Conservation (phyloP, 1,284 basidiomycete genomes). For the Puccinia horiana region DNA sequence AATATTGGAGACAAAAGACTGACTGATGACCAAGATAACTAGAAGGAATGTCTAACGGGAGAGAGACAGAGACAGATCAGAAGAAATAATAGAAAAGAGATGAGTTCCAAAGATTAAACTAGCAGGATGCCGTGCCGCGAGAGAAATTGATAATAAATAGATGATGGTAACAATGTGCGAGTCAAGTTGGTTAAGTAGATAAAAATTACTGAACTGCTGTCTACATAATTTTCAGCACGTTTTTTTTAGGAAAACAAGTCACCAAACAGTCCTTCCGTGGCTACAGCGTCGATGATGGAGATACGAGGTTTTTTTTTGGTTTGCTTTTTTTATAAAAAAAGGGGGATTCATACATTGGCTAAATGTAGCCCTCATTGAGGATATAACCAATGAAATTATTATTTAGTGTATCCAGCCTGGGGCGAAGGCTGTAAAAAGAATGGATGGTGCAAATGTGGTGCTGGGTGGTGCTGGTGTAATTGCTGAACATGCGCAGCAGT, state of each 20-base stretch:
- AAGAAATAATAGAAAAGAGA: background rate
- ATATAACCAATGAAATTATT: background rate
- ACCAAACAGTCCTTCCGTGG: background rate
- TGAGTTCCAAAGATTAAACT: background rate
- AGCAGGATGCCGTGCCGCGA: background rate
- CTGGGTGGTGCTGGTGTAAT: slow-evolving; percentile 30
- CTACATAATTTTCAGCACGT: background rate
- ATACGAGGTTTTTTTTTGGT: background rate
- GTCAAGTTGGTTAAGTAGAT: background rate
- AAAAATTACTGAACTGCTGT: background rate
- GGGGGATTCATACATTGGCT: background rate
- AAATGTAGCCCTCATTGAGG: background rate
- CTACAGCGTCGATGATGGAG: background rate
- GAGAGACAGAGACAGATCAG: background rate
- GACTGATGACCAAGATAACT: background rate
- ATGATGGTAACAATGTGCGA: background rate
- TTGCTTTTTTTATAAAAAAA: no score
- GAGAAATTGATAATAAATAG: background rate
- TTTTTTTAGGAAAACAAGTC: background rate
- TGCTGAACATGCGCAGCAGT: slow-evolving; percentile 5
- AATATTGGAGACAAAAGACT: background rate
- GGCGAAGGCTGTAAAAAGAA: slow-evolving; percentile 32
- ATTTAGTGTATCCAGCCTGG: slow-evolving; percentile 29
- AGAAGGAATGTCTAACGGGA: background rate
- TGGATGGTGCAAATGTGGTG: slow-evolving; percentile 32